These are phyloP conservation scores for Cystodermella granulosa DNA, from an alignment of 1,284 basidiomycete species.

Conservation along the genomic window DNA sequence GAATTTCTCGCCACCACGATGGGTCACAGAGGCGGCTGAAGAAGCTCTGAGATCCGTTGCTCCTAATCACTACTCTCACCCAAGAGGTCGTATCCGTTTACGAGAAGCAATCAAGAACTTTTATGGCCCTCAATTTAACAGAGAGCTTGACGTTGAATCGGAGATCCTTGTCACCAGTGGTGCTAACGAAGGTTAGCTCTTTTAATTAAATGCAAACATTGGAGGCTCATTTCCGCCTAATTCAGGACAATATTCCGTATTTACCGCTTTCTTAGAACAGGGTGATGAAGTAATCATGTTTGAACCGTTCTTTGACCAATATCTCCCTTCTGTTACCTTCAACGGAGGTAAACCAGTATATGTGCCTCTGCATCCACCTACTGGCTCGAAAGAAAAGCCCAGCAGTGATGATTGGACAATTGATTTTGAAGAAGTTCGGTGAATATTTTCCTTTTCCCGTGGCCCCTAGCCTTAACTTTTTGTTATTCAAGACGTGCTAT, in stretches of 20 bases:
- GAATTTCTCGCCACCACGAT: conserved; percentile 83
- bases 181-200: conserved; percentile 78
- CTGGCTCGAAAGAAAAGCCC: conserved; percentile 48
- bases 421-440: conserved; percentile 81
- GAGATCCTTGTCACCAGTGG: conserved; percentile 95
- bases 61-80: conserved; percentile 87
- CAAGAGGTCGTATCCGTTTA: conserved; percentile 79
- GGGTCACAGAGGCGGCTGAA: conserved; percentile 75
- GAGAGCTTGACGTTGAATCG: conserved; percentile 75
- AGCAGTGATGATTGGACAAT: conserved; percentile 82
- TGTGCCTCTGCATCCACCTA: conserved; percentile 88
- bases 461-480: conserved; percentile 1
- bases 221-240: conserved; percentile 1
- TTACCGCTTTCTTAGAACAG: conserved; percentile 80
- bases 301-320: conserved; percentile 98
- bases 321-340: conserved; percentile 86
- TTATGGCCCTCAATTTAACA: conserved; percentile 68
- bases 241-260: conserved; percentile 83
- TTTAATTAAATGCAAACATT: background rate
- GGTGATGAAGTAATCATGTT: conserved; percentile 98
- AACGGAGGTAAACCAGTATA: conserved; percentile 91
- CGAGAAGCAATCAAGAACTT: conserved; percentile 79
- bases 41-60: conserved; percentile 64
- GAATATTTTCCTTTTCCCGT: conserved; percentile 15
- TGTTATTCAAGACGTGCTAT: conserved; percentile 59